Percentiles rank a stretch among this genome's conserved stretches.
Evolutionary conservation across 2,329 filamentous ascomycete species (phyloP).

Genomic region (Hysterium pulicare): DNA sequence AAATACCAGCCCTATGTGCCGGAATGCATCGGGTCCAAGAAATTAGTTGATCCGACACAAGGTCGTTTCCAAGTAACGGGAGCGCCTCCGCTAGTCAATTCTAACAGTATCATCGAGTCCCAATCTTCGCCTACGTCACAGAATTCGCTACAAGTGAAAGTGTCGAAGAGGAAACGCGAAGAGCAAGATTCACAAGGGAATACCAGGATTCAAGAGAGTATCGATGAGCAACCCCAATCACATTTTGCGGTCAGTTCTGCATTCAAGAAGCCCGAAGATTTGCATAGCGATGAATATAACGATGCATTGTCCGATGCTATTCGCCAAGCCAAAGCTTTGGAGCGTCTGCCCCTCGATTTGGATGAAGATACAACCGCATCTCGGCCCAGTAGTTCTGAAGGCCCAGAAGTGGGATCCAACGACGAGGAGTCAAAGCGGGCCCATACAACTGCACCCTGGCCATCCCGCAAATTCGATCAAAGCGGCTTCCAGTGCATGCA

Average conservation of each 20-base stretch:
- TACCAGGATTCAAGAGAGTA: conserved; percentile 33
- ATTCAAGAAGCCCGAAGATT: too few species aligned
- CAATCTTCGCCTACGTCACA: conserved; percentile 17
- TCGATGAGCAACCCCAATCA: conserved; percentile 7
- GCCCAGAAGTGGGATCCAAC: conserved; percentile 16
- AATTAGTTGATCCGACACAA: conserved; percentile 52
- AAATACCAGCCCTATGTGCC: conserved; percentile 43
- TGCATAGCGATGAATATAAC: conserved; percentile 8
- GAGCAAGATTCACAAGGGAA: conserved; percentile 40
- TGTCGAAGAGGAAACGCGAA: conserved; percentile 40
- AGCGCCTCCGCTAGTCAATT: conserved; percentile 28
- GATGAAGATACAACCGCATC: conserved; percentile 33
- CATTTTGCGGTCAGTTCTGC: too few species aligned
- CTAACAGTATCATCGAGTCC: neutral
- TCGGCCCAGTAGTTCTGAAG: conserved; percentile 23
- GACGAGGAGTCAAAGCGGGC: conserved; percentile 13
- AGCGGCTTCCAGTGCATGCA: conserved; percentile 59
- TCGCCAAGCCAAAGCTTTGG: conserved; percentile 57
- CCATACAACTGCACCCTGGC: conserved; percentile 7
- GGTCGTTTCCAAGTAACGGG: conserved; percentile 59
- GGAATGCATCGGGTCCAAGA: conserved; percentile 41
- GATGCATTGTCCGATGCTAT: conserved; percentile 67
- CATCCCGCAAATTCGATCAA: conserved; percentile 21
- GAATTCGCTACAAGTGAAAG: conserved; percentile 51
- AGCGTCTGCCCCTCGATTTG: conserved; percentile 51